Percentiles rank a stretch among this genome's conserved stretches.
Evolutionary conservation across 2,329 filamentous ascomycete species (phyloP).

Genomic region (Aureobasidium sp.): DNA sequence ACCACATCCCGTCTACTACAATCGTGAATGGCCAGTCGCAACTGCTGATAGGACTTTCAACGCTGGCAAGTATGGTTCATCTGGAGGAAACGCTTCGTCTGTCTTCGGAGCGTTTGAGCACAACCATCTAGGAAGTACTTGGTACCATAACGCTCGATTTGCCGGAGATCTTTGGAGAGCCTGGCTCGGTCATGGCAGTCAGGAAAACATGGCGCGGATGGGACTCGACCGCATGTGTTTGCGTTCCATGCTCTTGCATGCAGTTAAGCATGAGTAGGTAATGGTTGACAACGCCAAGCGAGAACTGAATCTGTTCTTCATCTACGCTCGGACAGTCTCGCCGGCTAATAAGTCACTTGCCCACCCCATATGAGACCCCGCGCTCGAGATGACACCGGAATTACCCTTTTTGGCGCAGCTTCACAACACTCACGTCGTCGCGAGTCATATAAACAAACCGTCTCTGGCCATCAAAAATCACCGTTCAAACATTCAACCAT

Average conservation of each 20-base stretch:
- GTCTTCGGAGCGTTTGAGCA: background rate
- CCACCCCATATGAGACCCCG: background rate
- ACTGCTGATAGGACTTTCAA: background rate
- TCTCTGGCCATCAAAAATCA: no score
- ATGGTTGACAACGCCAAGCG: background rate
- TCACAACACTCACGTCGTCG: background rate
- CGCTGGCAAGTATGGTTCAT: background rate
- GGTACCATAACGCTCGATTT: background rate
- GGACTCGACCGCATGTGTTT: background rate
- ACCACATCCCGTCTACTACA: background rate
- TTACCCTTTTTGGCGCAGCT: background rate
- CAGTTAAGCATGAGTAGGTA: background rate
- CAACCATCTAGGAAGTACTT: background rate
- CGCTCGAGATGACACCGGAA: background rate
- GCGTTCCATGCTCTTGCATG: background rate
- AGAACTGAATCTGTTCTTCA: background rate
- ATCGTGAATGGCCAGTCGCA: background rate
- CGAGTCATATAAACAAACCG: background rate
- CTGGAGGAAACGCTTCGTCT: background rate
- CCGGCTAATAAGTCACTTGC: background rate
- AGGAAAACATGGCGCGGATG: background rate
- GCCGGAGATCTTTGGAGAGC: background rate
- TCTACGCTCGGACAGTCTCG: background rate
- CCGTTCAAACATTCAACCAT: background rate
- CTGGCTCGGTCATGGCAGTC: background rate